These are phyloP conservation scores for Fusarium haematococcum DNA, from an alignment of 2,329 filamentous ascomycete species.

Conservation along the genomic window DNA sequence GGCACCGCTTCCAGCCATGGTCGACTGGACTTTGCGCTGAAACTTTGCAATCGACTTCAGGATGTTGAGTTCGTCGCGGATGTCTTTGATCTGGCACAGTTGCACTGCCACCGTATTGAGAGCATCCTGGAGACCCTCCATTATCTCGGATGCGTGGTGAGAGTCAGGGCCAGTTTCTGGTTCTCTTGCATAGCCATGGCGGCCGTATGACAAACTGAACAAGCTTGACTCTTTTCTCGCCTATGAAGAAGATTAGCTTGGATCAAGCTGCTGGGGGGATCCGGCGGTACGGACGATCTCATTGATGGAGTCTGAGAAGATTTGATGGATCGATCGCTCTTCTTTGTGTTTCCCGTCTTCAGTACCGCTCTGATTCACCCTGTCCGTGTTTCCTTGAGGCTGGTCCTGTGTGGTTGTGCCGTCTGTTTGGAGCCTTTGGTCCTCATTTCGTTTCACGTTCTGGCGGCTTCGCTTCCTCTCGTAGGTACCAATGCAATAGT, in stretches of 20 bases:
- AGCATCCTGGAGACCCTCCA: neutral
- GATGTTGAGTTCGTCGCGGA: conserved; percentile 41
- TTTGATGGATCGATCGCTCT: neutral
- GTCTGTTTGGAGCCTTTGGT: neutral
- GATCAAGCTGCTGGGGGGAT: accelerated
- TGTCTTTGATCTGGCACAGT: conserved; percentile 30
- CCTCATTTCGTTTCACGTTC: too few relatives aligned
- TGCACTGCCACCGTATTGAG: accelerated
- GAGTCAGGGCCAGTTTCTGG: neutral
- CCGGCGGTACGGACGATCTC: neutral
- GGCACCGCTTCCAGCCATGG: accelerated
- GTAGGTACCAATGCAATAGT: conserved; percentile 26
- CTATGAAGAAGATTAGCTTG: accelerated
- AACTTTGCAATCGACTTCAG: conserved; percentile 17
- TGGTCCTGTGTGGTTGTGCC: neutral
- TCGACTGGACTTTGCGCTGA: neutral
- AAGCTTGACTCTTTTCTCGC: neutral
- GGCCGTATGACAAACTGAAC: neutral
- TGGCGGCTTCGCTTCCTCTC: neutral
- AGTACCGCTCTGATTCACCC: neutral
- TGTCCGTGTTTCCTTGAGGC: neutral
- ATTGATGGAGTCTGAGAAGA: neutral
- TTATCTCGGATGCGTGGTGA: accelerated
- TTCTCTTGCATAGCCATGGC: neutral
- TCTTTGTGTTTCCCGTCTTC: neutral